Percentiles rank a stretch among this genome's conserved stretches.
phyloP scores from a whole-genome alignment of 306 rosid species.

The Alnus glutinosa region DNA sequence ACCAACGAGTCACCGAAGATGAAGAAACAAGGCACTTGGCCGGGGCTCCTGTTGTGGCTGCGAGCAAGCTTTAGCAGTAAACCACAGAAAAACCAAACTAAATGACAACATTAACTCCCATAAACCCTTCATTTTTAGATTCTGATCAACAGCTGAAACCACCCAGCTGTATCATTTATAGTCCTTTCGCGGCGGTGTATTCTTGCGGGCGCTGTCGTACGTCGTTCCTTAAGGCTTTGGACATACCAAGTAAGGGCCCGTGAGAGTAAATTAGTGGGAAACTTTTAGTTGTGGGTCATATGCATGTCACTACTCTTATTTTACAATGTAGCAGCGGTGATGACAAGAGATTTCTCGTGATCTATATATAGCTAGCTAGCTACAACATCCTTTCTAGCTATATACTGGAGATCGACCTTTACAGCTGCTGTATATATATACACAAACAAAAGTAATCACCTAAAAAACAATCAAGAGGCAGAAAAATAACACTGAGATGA shows the following conservation, averaged over 20 bases:
- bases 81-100: conserved; percentile 35
- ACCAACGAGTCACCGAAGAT: conserved; percentile 94
- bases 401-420: background rate
- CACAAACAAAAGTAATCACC: too few relatives aligned
- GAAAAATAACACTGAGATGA: background rate
- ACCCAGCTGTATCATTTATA: background rate
- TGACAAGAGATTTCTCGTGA: conserved; percentile 1
- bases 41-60: conserved; percentile 30
- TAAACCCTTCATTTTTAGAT: conserved; percentile 24
- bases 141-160: background rate
- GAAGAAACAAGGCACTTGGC: conserved; percentile 83
- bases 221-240: background rate
- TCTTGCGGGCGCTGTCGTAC: too few relatives aligned
- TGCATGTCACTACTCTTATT: background rate
- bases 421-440: background rate
- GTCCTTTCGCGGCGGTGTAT: background rate
- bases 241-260: background rate
- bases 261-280: background rate
- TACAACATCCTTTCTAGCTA: background rate
- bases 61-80: conserved; percentile 46
- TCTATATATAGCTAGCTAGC: background rate
- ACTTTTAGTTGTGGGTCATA: conserved; percentile 1
- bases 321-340: background rate
- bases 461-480: background rate
- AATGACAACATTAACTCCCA: conserved; percentile 17